phyloP scores from a whole-genome alignment of 2,329 filamentous ascomycete species.

The Xylaria sp. region DNA sequence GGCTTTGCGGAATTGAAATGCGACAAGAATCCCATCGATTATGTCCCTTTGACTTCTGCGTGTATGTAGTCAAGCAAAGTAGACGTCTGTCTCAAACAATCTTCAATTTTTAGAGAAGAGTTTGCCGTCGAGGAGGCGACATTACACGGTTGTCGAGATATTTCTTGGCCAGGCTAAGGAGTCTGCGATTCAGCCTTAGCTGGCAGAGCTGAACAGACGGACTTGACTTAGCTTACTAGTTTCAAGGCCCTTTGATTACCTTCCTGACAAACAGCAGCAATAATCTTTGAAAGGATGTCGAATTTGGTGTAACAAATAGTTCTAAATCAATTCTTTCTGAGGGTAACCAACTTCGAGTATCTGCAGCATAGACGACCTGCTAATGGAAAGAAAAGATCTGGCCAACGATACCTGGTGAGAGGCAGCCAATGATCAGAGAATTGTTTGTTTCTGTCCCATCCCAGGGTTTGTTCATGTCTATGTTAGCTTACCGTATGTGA shows the following conservation, averaged over 20 bases:
- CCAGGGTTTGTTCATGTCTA: neutral
- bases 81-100: neutral
- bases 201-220: conserved; percentile 17
- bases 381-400: neutral
- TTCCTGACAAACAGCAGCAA: neutral
- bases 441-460: neutral
- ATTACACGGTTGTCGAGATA: neutral
- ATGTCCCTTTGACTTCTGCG: neutral
- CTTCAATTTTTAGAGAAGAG: neutral
- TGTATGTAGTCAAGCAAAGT: neutral
- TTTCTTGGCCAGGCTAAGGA: neutral
- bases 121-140: neutral
- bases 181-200: conserved; percentile 24
- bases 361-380: neutral
- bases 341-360: too few species aligned
- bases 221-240: neutral
- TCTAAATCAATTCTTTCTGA: neutral
- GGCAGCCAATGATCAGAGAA: neutral
- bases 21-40: neutral
- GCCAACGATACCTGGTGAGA: neutral
- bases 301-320: neutral
- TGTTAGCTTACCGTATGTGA: neutral
- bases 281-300: neutral
- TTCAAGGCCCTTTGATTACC: neutral
- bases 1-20: neutral